Conservation (phyloP, 164 flowering plant genomes). For the Berberis vulgaris region DNA sequence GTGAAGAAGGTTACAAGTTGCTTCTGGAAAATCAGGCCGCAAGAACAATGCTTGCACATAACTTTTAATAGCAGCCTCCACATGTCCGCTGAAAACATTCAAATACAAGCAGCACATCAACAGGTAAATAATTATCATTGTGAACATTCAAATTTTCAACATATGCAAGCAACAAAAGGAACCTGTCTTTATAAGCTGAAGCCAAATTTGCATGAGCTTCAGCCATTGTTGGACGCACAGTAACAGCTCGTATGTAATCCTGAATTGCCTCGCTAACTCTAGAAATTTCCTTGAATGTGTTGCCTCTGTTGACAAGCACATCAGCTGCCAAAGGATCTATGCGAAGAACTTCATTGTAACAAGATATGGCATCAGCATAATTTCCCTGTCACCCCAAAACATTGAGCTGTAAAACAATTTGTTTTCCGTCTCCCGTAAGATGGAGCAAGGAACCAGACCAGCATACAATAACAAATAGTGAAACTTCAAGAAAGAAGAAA, state of each 20-base stretch:
- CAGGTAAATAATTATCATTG: background rate
- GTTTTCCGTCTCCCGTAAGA: background rate
- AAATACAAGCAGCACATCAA: background rate
- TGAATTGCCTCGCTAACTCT: constrained; percentile 96
- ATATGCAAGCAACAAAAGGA: background rate
- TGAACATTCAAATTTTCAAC: background rate
- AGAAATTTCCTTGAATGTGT: constrained; percentile 90
- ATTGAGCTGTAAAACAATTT: too few species aligned
- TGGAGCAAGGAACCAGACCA: background rate
- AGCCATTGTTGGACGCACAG: constrained; percentile 80
- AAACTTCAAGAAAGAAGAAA: background rate
- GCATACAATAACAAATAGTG: background rate
- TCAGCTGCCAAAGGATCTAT: constrained; percentile 97
- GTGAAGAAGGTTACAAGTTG: constrained; percentile 95
- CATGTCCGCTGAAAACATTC: constrained; percentile 62
- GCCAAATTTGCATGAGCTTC: constrained; percentile 99
- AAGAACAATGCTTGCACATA: constrained; percentile 74
- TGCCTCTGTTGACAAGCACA: constrained; percentile 92
- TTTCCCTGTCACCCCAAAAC: constrained; percentile 52
- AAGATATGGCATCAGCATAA: constrained; percentile 88
- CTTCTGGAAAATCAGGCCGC: constrained; percentile 98
- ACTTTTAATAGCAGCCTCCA: constrained; percentile 88
- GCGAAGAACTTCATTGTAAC: constrained; percentile 95
- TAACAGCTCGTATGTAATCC: constrained; percentile 74
- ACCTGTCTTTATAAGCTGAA: constrained; percentile 99